Conservation (phyloP, 352 stramenopile species). For the Phytophthora palmivora region DNA sequence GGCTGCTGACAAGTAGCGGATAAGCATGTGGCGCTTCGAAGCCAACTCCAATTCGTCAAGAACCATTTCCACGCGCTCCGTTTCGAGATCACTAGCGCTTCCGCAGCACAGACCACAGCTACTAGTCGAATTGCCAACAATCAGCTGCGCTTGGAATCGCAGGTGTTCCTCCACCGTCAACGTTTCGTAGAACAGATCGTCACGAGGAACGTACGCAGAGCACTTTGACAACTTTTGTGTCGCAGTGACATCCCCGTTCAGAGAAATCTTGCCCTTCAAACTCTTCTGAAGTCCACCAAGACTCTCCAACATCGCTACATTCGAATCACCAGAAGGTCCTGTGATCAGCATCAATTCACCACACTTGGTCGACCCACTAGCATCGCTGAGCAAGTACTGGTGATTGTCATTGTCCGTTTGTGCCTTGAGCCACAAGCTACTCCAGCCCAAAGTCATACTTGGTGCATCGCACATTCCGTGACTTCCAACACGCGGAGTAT, state of each 20-base stretch:
- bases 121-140: constrained; percentile 8
- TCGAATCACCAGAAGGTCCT: constrained; percentile 33
- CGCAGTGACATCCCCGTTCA: constrained; percentile 31
- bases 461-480: constrained; percentile 22
- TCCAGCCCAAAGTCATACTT: constrained; percentile 39
- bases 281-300: constrained; percentile 29
- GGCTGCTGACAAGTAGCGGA: constrained; percentile 33
- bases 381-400: constrained; percentile 30
- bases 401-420: constrained; percentile 4
- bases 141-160: constrained; percentile 36
- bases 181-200: constrained; percentile 44
- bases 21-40: constrained; percentile 34
- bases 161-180: constrained; percentile 49
- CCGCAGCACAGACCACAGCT: constrained; percentile 30
- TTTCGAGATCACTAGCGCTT: constrained; percentile 6
- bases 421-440: constrained; percentile 34
- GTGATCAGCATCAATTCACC: constrained; percentile 41
- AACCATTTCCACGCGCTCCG: constrained; percentile 33
- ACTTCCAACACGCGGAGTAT: constrained; percentile 35
- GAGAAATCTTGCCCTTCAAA: constrained; percentile 30
- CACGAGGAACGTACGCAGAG: constrained; percentile 26
- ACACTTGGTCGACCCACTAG: constrained; percentile 38
- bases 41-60: constrained; percentile 41
- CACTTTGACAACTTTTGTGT: constrained; percentile 10
- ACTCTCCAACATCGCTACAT: constrained; percentile 37